A percentile compares a stretch with the other conserved stretches of the same genome.
These are phyloP conservation scores for Articulospora tetracladia DNA, from an alignment of 495 filamentous ascomycete genomes.

Conservation along the genomic window DNA sequence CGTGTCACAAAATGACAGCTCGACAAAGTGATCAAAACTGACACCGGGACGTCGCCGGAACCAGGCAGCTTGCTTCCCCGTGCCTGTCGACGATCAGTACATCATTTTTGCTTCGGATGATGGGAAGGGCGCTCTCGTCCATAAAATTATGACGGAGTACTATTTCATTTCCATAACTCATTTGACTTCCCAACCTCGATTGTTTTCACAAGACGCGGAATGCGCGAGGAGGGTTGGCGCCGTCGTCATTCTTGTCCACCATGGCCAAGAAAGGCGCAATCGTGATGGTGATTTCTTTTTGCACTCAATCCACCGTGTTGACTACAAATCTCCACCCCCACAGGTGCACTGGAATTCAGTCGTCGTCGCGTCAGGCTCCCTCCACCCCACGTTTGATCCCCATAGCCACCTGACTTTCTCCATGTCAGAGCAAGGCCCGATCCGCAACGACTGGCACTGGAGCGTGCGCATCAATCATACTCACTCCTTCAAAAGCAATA, in stretches of 20 bases:
- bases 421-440: background rate
- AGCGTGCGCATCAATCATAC: background rate
- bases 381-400: background rate
- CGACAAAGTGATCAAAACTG: background rate
- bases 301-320: no score
- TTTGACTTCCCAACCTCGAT: no score
- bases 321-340: background rate
- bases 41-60: background rate
- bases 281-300: no score
- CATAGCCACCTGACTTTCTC: background rate
- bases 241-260: no score
- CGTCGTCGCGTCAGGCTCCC: background rate
- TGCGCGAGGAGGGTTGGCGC: no score
- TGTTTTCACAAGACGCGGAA: no score
- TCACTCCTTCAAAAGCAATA: background rate
- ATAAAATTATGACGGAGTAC: no score
- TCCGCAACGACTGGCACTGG: background rate
- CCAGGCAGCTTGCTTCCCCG: conserved; percentile 10
- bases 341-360: background rate
- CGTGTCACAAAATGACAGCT: conserved; percentile 6
- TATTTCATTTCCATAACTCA: no score
- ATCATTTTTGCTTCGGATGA: background rate
- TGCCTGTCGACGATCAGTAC: conserved; percentile 5
- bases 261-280: no score
- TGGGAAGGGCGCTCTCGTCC: background rate